A percentile compares a stretch with the other conserved stretches of the same genome.
These are phyloP conservation scores for Eimeria praecox DNA, from an alignment of 169 alveolate genomes.

Conservation along the genomic window DNA sequence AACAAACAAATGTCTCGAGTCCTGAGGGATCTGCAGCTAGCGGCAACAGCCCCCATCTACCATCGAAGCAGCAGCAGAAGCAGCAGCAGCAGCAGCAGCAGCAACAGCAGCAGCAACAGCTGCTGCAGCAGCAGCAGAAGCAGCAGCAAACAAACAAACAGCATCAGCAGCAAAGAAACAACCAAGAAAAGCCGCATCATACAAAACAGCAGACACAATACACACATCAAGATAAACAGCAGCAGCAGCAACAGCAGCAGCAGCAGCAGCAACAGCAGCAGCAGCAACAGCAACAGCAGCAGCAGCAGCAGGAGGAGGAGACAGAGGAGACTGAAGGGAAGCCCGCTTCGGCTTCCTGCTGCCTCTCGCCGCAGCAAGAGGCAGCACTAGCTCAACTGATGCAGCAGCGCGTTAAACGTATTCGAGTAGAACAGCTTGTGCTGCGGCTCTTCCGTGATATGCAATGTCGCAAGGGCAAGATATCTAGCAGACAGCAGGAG, in stretches of 20 bases:
- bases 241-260: slow-evolving; percentile 16
- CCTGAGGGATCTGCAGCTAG: slow-evolving; percentile 11
- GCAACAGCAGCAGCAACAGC: not conserved
- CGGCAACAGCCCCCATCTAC: not conserved
- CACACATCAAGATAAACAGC: not conserved
- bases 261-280: slow-evolving; percentile 1
- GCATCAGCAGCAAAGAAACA: not conserved
- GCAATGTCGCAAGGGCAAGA: slow-evolving; percentile 25
- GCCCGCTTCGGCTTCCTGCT: no score
- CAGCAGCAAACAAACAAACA: not conserved
- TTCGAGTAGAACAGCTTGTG: not conserved
- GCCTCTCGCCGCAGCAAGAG: not conserved
- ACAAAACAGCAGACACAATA: not conserved
- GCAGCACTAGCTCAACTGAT: not conserved
- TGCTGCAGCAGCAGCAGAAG: not conserved
- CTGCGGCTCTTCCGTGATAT: slow-evolving; percentile 2
- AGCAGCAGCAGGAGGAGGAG: not conserved
- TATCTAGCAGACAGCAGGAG: not conserved
- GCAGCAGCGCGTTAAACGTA: not conserved
- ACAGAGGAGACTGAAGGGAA: no score
- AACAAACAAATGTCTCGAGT: not conserved
- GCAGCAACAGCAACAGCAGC: slow-evolving; percentile 8
- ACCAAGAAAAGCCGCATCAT: not conserved
- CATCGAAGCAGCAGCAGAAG: not conserved
- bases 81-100: not conserved